phyloP scores from a whole-genome alignment of 228 moss, liverwort and hornwort genomes.

The Sphagnum fallax region DNA sequence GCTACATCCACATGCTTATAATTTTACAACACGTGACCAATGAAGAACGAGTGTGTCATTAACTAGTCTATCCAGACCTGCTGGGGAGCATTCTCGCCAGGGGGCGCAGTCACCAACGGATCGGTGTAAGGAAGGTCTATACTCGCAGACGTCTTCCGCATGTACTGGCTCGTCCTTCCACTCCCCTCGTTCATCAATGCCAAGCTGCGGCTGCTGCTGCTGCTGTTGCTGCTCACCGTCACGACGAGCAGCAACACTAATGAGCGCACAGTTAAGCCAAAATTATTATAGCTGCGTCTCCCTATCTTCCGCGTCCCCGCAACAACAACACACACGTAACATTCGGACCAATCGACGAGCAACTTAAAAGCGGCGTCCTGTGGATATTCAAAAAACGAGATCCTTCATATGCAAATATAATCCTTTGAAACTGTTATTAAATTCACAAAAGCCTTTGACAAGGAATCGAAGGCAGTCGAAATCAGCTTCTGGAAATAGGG shows the following conservation, averaged over 20 bases:
- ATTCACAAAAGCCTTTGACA: no score
- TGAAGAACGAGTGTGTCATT: background rate
- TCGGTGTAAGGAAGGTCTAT: slow-evolving; percentile 51
- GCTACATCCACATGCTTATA: no score
- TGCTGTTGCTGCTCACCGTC: background rate
- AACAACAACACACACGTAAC: no score
- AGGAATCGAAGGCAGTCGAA: no score
- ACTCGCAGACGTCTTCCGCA: slow-evolving; percentile 40
- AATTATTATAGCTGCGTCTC: background rate
- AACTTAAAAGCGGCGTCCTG: no score
- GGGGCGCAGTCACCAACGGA: slow-evolving; percentile 44
- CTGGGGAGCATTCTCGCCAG: slow-evolving; percentile 59
- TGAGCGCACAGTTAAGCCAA: background rate
- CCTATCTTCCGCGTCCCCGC: slow-evolving; percentile 1
- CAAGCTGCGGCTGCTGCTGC: slow-evolving; percentile 5
- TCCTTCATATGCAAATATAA: no score
- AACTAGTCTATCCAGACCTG: slow-evolving; percentile 29
- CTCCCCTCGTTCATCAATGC: background rate
- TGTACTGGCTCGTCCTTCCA: slow-evolving; percentile 59
- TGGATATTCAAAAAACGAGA: no score
- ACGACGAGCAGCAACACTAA: slow-evolving; percentile 6
- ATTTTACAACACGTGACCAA: background rate
- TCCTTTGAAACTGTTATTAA: no score
- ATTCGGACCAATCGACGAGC: no score
- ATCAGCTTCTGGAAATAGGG: no score